Conservation (phyloP, 768 basidiomycete genomes). For the Mycena galopus region DNA sequence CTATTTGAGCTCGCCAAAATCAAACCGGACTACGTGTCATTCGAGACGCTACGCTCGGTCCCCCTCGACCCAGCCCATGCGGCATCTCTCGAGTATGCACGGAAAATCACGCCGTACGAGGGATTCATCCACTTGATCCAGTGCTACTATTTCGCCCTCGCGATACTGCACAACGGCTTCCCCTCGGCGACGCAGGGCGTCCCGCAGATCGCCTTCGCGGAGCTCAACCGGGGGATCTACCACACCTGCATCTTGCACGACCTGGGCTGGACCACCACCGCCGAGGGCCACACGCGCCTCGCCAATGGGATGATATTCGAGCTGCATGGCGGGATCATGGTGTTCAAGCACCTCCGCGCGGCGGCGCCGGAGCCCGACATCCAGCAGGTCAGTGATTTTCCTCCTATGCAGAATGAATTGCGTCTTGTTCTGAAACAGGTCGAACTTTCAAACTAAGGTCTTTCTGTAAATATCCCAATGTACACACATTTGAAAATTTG, state of each 20-base stretch:
- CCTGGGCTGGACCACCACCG: background rate
- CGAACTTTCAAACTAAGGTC: no score
- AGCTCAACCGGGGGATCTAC: background rate
- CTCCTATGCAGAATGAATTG: no score
- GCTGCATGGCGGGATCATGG: slow-evolving; percentile 4
- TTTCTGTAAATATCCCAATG: background rate
- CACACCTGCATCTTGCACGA: background rate
- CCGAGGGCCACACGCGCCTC: background rate
- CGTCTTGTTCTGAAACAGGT: background rate
- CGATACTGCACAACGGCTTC: background rate
- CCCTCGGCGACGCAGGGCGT: background rate
- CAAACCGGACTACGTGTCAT: background rate
- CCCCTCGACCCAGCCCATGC: background rate
- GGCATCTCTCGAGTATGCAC: background rate
- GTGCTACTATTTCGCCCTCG: background rate
- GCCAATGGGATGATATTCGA: background rate
- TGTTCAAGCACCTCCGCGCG: background rate
- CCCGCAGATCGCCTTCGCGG: background rate
- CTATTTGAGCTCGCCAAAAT: background rate
- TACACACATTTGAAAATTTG: background rate
- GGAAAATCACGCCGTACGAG: background rate
- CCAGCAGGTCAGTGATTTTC: background rate
- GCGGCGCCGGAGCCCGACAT: background rate
- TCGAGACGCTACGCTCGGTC: background rate
- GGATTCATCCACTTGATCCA: background rate